Base-by-base conservation (phyloP, 345 rosid genomes). In the Jatropha curcas region DNA sequence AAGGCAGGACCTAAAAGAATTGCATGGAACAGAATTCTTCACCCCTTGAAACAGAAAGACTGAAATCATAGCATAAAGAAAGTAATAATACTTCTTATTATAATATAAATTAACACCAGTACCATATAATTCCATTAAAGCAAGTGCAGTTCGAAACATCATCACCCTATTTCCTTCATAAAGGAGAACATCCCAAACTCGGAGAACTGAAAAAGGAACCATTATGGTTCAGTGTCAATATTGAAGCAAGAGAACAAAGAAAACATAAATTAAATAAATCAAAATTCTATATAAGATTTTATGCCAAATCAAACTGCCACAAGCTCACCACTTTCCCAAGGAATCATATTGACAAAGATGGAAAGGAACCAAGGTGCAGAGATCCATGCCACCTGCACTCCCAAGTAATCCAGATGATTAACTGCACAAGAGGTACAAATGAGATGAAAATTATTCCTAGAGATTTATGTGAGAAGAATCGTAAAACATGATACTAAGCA, bases 331-430 rank as follows among this genome's bases (percentile, higher is more conserved):
- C 97, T 89, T 84, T 95, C 98, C 99, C 99, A 95, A 48, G 99
- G 99, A 86, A 95, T 91, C 82, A 89, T 89, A 74, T 95, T 92
- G 45, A 92, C 83, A 80, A 95, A 95, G 82, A 95, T 92, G 59
- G 98, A 95, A 72, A 95, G 97, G 69, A 95, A 89, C 99, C 99
- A 95, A 71, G 99, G 94, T 80, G 88, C 96, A 67, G 97, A 88
- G 52, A 91, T 84, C 98, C 99, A 95, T 58, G 99, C 83, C 75
- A 91, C 98, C 90, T 95, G 99, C 86, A 95, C 99, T 91, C 99
- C 98, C 91, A 95, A 89, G 98, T 87, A 90, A 89, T 95, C 98
- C 89, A 95, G 94, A 91, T 92, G 99, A 86, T 88, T 85, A 88
- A 91, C 99, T 95, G 98, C 98, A 90, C 76, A 88, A 84, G 77